phyloP scores from a whole-genome alignment of 1,284 basidiomycete genomes.

The Trametes sp. region DNA sequence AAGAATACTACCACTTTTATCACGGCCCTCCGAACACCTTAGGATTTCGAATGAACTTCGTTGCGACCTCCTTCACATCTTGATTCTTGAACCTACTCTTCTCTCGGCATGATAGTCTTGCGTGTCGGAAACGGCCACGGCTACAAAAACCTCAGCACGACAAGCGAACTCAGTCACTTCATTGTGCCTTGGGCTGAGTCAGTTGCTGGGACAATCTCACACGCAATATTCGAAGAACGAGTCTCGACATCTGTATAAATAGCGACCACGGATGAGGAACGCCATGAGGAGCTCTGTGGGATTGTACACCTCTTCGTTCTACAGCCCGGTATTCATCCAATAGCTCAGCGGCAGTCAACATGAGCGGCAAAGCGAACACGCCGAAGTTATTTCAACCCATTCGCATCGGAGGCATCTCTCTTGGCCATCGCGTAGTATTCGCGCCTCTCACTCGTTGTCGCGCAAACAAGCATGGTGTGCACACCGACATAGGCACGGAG shows the following conservation, averaged over 20 bases:
- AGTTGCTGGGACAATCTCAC: no score
- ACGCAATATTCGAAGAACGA: no score
- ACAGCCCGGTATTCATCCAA: not conserved
- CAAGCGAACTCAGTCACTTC: no score
- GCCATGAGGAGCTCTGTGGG: not conserved
- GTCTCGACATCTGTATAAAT: no score
- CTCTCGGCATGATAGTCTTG: no score
- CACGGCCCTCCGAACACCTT: not conserved
- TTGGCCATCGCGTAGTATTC: slow-evolving; percentile 55
- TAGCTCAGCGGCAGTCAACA: not conserved
- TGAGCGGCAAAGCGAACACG: not conserved
- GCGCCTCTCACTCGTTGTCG: slow-evolving; percentile 54
- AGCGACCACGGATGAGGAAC: no score
- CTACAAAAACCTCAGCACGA: no score
- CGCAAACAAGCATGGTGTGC: slow-evolving; percentile 38
- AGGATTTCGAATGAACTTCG: no score
- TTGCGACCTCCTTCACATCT: no score
- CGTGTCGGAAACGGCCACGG: no score
- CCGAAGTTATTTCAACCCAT: slow-evolving; percentile 54
- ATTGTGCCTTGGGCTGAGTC: no score
- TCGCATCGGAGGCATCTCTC: slow-evolving; percentile 47
- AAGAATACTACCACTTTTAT: not conserved
- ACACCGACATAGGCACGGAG: slow-evolving; percentile 41
- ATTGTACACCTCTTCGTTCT: not conserved
- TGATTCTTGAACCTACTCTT: no score